These are phyloP conservation scores for Pichia sp. DNA, from an alignment of 1,139 yeast genomes.

Conservation along the genomic window DNA sequence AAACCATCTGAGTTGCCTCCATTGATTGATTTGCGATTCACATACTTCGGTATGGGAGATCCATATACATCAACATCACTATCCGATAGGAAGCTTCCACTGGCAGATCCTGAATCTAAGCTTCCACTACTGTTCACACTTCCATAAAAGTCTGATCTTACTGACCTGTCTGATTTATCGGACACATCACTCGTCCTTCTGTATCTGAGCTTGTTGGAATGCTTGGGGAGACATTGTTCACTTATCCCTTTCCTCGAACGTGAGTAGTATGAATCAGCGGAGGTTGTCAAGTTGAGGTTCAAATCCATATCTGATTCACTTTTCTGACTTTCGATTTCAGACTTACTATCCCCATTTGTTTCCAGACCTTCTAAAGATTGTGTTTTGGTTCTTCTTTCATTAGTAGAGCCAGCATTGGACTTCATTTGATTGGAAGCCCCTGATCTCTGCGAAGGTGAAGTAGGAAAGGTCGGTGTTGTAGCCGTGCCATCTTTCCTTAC, in stretches of 20 bases:
- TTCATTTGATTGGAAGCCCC: no score
- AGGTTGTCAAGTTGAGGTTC: conserved; percentile 12
- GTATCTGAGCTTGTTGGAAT: background rate
- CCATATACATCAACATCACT: conserved; percentile 24
- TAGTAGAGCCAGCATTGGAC: no score
- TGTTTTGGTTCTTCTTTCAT: no score
- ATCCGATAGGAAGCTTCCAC: conserved; percentile 16
- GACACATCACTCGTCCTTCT: conserved; percentile 29
- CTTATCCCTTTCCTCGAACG: conserved; percentile 14
- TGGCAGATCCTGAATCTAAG: conserved; percentile 16
- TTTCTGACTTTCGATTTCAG: background rate
- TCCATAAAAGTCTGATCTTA: conserved; percentile 19
- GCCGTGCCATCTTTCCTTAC: background rate
- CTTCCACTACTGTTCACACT: conserved; percentile 11
- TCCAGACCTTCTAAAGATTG: no score
- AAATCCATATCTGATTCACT: conserved; percentile 2
- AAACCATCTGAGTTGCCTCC: background rate
- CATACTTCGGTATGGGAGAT: conserved; percentile 12
- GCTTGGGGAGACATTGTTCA: background rate
- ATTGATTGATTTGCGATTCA: conserved; percentile 1
- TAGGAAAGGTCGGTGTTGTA: background rate
- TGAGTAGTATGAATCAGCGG: conserved; percentile 32
- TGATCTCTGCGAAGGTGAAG: background rate
- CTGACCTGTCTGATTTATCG: conserved; percentile 24
- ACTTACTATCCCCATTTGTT: background rate